phyloP scores from a whole-genome alignment of 2,329 filamentous ascomycete species.

The Ascochyta clinopodiicola region DNA sequence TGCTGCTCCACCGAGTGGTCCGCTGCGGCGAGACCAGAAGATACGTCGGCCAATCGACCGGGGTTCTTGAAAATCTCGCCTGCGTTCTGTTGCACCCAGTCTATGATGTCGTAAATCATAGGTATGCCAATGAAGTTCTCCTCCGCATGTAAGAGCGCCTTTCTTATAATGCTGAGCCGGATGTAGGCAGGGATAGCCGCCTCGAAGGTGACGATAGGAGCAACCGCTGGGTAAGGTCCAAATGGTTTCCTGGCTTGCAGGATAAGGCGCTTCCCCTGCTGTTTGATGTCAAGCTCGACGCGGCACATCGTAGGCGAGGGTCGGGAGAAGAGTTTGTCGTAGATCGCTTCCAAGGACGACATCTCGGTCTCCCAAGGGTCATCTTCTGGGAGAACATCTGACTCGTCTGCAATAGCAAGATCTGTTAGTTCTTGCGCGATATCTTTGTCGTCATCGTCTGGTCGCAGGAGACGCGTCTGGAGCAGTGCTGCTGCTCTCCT shows the following conservation, averaged over 20 bases:
- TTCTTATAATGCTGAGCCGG: conserved; percentile 83
- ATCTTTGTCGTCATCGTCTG: conserved; percentile 38
- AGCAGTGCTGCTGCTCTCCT: conserved; percentile 77
- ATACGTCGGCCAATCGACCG: conserved; percentile 82
- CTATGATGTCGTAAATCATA: conserved; percentile 88
- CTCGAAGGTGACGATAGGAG: conserved; percentile 73
- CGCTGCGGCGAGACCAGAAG: conserved; percentile 70
- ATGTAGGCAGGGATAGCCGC: conserved; percentile 85
- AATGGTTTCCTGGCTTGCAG: conserved; percentile 75
- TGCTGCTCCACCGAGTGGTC: conserved; percentile 38
- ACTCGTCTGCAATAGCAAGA: conserved; percentile 47
- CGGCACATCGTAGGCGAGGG: conserved; percentile 70
- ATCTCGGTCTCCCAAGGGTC: conserved; percentile 87
- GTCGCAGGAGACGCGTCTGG: conserved; percentile 69
- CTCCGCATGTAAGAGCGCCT: conserved; percentile 73
- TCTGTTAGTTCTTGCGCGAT: conserved; percentile 42
- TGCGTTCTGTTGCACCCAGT: conserved; percentile 89
- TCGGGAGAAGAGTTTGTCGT: conserved; percentile 66
- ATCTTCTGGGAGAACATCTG: conserved; percentile 52
- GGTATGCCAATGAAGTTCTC: conserved; percentile 79
- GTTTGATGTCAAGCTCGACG: conserved; percentile 67
- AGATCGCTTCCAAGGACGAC: conserved; percentile 83
- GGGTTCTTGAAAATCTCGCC: conserved; percentile 83
- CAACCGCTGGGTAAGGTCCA: conserved; percentile 71
- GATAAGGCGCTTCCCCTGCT: conserved; percentile 53